Percentiles rank a stretch among this genome's conserved stretches.
Evolutionary conservation across 768 basidiomycete species (phyloP).

Genomic region (Tulasnella sp.): DNA sequence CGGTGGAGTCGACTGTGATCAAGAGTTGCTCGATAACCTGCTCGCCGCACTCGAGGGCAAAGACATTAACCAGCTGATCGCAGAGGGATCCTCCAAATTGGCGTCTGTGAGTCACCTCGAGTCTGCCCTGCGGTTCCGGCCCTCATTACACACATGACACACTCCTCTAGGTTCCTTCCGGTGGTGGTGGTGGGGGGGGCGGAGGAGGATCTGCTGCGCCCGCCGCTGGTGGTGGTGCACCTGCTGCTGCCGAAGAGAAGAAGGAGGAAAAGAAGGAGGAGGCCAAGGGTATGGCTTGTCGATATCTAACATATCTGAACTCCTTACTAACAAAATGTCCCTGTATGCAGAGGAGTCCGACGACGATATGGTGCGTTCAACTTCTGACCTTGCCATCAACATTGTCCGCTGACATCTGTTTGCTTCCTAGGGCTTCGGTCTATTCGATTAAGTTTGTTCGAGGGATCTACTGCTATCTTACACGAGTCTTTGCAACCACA

Average conservation of each 20-base stretch:
- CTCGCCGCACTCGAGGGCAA: conserved; percentile 87
- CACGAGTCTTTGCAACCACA: not conserved
- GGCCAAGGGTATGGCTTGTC: conserved; percentile 17
- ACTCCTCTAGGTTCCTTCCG: conserved; percentile 65
- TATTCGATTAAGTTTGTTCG: conserved; percentile 64
- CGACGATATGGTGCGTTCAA: conserved; percentile 71
- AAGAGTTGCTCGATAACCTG: conserved; percentile 66
- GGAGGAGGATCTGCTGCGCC: conserved; percentile 38
- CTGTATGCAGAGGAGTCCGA: conserved; percentile 67
- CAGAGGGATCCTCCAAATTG: conserved; percentile 85
- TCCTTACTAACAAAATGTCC: not conserved
- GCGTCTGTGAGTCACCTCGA: conserved; percentile 57
- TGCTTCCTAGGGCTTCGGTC: conserved; percentile 58
- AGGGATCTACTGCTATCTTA: too few species aligned
- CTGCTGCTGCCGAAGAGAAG: conserved; percentile 58
- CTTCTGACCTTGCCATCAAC: not conserved
- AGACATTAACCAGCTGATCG: conserved; percentile 81
- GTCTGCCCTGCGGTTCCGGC: not conserved
- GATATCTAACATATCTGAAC: not conserved
- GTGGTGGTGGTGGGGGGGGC: conserved; percentile 52
- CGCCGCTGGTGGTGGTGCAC: conserved; percentile 53
- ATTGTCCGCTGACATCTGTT: not conserved
- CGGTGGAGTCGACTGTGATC: conserved; percentile 84
- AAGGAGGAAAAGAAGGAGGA: conserved; percentile 81
- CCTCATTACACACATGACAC: not conserved